Conservation (phyloP, 1,139 yeast genomes). For the Meyerozyma athensensis region DNA sequence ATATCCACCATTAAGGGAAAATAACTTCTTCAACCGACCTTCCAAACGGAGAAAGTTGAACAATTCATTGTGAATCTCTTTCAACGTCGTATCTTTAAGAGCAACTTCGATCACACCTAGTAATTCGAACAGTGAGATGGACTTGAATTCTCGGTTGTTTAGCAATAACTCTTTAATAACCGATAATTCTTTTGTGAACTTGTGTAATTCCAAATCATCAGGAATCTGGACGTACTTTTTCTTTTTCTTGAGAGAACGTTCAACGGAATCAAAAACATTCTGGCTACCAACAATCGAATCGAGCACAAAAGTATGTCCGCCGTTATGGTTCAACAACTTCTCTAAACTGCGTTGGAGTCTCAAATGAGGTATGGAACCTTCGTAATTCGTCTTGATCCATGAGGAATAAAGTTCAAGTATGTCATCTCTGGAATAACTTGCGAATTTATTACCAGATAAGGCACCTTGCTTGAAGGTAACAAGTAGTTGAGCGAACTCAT, state of each 20-base stretch:
- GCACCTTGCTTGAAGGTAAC: slow-evolving; percentile 15
- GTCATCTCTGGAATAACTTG: neutral
- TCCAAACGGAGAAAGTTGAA: slow-evolving; percentile 13
- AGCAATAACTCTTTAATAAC: slow-evolving; percentile 13
- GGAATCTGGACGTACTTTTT: slow-evolving; percentile 19
- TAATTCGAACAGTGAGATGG: neutral
- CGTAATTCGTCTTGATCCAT: neutral
- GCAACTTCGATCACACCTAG: slow-evolving; percentile 3
- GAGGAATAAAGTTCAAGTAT: neutral
- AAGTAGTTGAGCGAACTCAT: slow-evolving; percentile 22
- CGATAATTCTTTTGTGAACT: slow-evolving; percentile 13
- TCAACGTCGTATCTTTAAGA: neutral
- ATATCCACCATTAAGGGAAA: slow-evolving; percentile 18
- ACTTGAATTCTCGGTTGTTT: neutral
- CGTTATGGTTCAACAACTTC: slow-evolving; percentile 24
- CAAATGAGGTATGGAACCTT: slow-evolving; percentile 6
- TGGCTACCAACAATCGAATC: slow-evolving; percentile 29
- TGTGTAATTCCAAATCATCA: slow-evolving; percentile 19
- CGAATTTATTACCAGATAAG: slow-evolving; percentile 8
- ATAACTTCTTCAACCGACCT: slow-evolving; percentile 13
- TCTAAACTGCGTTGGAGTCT: slow-evolving; percentile 11
- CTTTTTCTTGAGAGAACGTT: slow-evolving; percentile 14
- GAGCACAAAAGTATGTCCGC: slow-evolving; percentile 28
- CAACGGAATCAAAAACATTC: slow-evolving; percentile 21
- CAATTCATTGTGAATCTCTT: slow-evolving; percentile 5